Evolutionary conservation across 148 eudicot genomes (phyloP).

Genomic region (Rhododendron kiyosumense): DNA sequence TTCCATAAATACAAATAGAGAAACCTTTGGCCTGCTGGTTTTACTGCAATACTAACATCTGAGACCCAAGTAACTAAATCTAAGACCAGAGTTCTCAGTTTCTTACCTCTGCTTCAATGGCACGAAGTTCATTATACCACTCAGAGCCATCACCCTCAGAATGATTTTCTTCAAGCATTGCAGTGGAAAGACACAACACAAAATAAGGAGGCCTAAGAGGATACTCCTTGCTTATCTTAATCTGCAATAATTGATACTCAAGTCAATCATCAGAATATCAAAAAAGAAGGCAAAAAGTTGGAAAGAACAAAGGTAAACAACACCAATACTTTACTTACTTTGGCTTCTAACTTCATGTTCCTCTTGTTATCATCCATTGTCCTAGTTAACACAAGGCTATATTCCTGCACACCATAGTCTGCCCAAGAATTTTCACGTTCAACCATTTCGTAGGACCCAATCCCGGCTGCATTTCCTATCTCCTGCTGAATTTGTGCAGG

Average conservation of each 20-base stretch:
- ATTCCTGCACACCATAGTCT: slow-evolving; percentile 53
- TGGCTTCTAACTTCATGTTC: slow-evolving; percentile 64
- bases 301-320: slow-evolving; percentile 4
- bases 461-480: slow-evolving; percentile 17
- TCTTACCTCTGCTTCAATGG: slow-evolving; percentile 95
- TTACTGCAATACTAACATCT: not conserved
- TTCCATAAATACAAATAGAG: not conserved
- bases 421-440: slow-evolving; percentile 52
- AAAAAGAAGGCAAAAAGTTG: not conserved
- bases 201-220: slow-evolving; percentile 90
- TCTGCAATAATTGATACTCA: slow-evolving; percentile 38
- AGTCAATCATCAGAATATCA: slow-evolving; percentile 12
- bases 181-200: slow-evolving; percentile 31
- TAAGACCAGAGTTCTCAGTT: slow-evolving; percentile 1
- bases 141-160: slow-evolving; percentile 35
- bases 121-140: slow-evolving; percentile 83
- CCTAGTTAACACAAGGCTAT: slow-evolving; percentile 43
- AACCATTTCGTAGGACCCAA: slow-evolving; percentile 12
- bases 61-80: not conserved
- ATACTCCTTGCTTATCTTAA: slow-evolving; percentile 78
- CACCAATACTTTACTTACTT: slow-evolving; percentile 34
- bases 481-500: slow-evolving; percentile 35
- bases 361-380: slow-evolving; percentile 33
- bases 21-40: not conserved
- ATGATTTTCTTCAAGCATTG: slow-evolving; percentile 33